Base-by-base conservation (phyloP, 345 rosid species). In the Excoecaria agallocha region DNA sequence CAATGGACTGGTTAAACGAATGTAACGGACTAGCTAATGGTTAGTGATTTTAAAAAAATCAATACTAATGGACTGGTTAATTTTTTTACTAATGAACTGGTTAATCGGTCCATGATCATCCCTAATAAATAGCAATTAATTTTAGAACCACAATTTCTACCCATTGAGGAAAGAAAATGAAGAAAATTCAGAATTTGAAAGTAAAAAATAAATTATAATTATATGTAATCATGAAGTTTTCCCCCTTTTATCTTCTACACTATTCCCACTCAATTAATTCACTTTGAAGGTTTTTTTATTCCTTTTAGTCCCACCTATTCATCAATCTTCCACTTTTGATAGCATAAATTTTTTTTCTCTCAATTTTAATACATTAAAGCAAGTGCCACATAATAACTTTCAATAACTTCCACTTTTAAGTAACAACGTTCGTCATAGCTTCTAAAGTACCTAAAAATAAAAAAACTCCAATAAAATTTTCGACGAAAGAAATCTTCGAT, bases 151-250 rank as follows among this genome's bases (percentile, higher is more conserved):
- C 50, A 64, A 41, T 1, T 39, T 64, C 24, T 57, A 12, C 1
- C 62, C 22, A n/a, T 43, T 0, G 46, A 9, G 8, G 8, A 43
- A 41, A 41, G 45, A 57, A 57, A 57, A 57, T 20, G 13, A 57
- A 57, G 19, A 57, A 46, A n/a, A 66, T 24, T 30, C 46, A 56
- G 55, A 19, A 45, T 37, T 50, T 17, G 13, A 61, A 68, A 76
- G 62, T 61, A 56, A 59, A 37, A 68, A 10, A 52, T 6, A 45
- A 20, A 25, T n/a, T 58, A 24, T 22, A 57, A 35, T 35, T 30
- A 37, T 67, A 48, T 35, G 67, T 49, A 77, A 77, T 77, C 13
- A 77, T 77, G 75, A 48, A 37, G 51, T 71, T 76, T 48, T 57
- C 58, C 70, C 74, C 54, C 20, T 54, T 22, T 12, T 49, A 57